A percentile compares a stretch with the other conserved stretches of the same genome.
phyloP scores from a whole-genome alignment of 495 filamentous ascomycete species.

The Podospora tetraspora region DNA sequence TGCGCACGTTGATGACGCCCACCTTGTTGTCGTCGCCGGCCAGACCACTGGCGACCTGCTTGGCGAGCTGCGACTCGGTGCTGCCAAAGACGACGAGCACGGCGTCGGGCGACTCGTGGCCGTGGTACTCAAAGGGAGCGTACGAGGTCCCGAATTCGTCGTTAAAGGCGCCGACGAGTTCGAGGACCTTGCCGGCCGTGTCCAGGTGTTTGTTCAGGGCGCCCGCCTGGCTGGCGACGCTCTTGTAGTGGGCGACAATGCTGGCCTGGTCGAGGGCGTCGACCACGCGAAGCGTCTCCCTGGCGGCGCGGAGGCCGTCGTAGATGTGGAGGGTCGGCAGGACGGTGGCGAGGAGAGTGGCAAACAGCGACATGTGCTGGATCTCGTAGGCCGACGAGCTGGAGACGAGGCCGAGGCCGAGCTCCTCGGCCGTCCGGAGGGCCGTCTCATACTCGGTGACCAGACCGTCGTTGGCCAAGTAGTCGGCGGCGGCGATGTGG shows the following conservation, averaged over 20 bases:
- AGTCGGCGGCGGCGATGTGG: conserved; percentile 91
- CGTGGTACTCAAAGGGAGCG: conserved; percentile 86
- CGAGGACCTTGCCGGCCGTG: conserved; percentile 64
- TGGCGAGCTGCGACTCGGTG: conserved; percentile 76
- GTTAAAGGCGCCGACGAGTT: conserved; percentile 77
- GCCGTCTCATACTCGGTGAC: conserved; percentile 84
- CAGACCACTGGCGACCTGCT: conserved; percentile 72
- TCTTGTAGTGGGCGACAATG: conserved; percentile 64
- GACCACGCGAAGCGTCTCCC: conserved; percentile 80
- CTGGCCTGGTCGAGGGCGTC: conserved; percentile 73
- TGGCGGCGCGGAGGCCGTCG: conserved; percentile 79
- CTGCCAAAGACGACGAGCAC: conserved; percentile 91
- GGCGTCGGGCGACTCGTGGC: conserved; percentile 67
- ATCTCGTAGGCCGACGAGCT: conserved; percentile 83
- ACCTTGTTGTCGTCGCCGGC: conserved; percentile 66
- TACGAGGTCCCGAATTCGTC: conserved; percentile 91
- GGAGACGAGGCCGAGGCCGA: conserved; percentile 79
- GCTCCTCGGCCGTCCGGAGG: conserved; percentile 79
- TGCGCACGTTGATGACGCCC: conserved; percentile 82
- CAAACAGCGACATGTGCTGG: conserved; percentile 91
- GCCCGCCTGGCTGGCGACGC: conserved; percentile 54
- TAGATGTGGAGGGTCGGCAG: conserved; percentile 87
- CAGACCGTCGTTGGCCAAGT: conserved; percentile 61
- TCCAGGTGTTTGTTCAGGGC: conserved; percentile 66
- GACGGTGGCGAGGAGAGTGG: conserved; percentile 73